Conservation (phyloP, 306 rosid species). For the Corylus americana region DNA sequence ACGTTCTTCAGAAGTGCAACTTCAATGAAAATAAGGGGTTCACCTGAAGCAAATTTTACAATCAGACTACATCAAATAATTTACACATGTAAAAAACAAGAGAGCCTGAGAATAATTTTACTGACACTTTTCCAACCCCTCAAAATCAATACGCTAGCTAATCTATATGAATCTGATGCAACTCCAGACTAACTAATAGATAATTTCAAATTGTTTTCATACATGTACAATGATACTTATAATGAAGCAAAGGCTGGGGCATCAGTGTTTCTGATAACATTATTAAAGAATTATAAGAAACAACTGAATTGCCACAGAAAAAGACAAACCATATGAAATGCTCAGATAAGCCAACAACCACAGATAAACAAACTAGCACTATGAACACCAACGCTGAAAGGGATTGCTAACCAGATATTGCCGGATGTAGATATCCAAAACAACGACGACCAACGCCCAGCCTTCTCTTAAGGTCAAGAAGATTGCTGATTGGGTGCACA, state of each 20-base stretch:
- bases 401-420: conserved; percentile 81
- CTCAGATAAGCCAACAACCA: conserved; percentile 6
- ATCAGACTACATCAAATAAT: conserved; percentile 1
- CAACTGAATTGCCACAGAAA: neutral
- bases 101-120: neutral
- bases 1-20: conserved; percentile 84
- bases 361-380: conserved; percentile 20
- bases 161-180: neutral
- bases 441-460: conserved; percentile 94
- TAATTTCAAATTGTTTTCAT: neutral
- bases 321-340: neutral
- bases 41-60: conserved; percentile 46
- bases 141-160: neutral
- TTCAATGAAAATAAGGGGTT: conserved; percentile 90
- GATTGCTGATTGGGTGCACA: conserved; percentile 97
- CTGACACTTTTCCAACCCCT: neutral
- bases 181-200: neutral
- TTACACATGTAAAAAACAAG: conserved; percentile 9
- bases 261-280: no score
- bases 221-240: neutral
- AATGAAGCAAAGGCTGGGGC: neutral
- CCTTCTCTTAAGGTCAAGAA: conserved; percentile 97
- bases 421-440: conserved; percentile 90
- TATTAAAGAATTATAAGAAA: neutral
- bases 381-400: conserved; percentile 21